Evolutionary conservation across 2,329 filamentous ascomycete genomes (phyloP).

Genomic region (Aspergillus novoparasiticus): DNA sequence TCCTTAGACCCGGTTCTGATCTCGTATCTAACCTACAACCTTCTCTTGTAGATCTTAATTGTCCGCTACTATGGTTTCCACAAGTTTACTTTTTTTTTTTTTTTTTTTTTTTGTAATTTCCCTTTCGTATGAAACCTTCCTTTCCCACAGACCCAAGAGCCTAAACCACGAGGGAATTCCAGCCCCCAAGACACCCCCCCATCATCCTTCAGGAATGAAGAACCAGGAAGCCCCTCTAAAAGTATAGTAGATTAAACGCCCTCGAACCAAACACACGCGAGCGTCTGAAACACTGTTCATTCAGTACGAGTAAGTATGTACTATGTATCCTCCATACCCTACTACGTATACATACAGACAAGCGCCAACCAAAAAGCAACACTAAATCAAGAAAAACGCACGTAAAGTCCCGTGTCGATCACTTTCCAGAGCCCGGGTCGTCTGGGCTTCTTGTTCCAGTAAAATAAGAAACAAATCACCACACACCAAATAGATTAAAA

Average conservation of each 20-base stretch:
- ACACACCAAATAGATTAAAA: not conserved
- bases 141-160: not conserved
- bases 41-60: not conserved
- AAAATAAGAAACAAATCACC: constrained; percentile 2
- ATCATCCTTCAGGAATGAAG: not conserved
- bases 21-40: not conserved
- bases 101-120: not conserved
- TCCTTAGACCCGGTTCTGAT: not conserved
- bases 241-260: constrained; percentile 5
- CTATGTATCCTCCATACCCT: not conserved
- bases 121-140: not conserved
- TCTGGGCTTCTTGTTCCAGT: constrained; percentile 17
- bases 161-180: not conserved
- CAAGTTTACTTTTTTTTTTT: not conserved
- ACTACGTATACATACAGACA: not conserved
- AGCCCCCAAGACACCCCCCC: not conserved
- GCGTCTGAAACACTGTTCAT: not conserved
- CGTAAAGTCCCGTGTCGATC: constrained; percentile 22
- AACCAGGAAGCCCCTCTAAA: not conserved
- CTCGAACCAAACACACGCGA: not conserved
- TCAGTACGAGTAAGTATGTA: not conserved
- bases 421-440: constrained; percentile 14
- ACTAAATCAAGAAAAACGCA: constrained; percentile 8
- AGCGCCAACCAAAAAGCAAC: not conserved
- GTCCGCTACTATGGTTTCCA: not conserved